Evolutionary conservation across 345 rosid genomes (phyloP).

Genomic region (Ailanthus altissimus): DNA sequence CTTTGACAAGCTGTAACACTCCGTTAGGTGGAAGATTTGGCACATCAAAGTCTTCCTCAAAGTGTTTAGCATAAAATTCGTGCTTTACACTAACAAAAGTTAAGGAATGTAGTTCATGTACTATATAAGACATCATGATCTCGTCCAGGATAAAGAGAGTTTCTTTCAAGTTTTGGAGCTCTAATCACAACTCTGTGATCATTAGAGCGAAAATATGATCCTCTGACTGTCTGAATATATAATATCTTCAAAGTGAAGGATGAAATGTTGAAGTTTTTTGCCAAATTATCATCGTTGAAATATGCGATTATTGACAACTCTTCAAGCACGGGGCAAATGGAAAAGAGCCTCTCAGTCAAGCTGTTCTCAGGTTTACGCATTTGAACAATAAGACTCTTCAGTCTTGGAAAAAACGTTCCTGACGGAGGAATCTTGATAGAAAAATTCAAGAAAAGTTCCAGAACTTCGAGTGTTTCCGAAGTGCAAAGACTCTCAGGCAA

Average conservation of each 20-base stretch:
- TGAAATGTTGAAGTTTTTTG: background rate
- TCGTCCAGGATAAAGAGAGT: background rate
- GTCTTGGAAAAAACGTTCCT: background rate
- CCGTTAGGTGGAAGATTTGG: no score
- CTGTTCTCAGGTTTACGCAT: background rate
- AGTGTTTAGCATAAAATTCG: fast-evolving
- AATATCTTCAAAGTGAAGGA: background rate
- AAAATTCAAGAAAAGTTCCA: background rate
- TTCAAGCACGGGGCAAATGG: conserved; percentile 11
- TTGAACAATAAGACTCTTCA: background rate
- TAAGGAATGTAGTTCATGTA: background rate
- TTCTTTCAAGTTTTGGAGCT: background rate
- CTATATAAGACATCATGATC: background rate
- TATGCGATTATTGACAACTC: background rate
- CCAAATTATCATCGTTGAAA: background rate
- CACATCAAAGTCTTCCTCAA: no score
- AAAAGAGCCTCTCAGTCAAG: background rate
- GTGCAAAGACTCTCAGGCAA: background rate
- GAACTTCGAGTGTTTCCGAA: background rate
- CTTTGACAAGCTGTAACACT: background rate
- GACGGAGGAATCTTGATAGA: background rate
- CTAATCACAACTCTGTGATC: background rate
- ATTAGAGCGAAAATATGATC: background rate
- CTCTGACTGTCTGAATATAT: background rate
- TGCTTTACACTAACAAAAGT: background rate